Evolutionary conservation across 306 rosid species (phyloP).

Genomic region (Ormosia semicastrata): DNA sequence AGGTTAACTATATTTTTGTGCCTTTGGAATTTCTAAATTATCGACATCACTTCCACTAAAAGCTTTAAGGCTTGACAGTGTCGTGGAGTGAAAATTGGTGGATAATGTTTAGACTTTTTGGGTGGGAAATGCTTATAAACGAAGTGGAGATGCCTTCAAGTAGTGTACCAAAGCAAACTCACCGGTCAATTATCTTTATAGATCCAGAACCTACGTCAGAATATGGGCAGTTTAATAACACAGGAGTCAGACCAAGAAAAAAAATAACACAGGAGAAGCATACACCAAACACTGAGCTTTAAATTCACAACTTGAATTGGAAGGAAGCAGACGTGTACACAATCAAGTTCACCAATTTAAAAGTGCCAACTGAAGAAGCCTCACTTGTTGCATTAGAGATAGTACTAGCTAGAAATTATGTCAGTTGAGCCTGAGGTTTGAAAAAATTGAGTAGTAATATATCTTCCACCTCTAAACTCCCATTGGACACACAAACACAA

Average conservation of each 20-base stretch:
- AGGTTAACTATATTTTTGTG: not conserved
- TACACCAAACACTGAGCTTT: not conserved
- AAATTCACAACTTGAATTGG: not conserved
- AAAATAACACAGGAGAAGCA: too few relatives aligned
- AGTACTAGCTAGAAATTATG: not conserved
- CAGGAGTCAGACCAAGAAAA: too few relatives aligned
- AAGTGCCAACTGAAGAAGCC: not conserved
- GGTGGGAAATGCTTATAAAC: not conserved
- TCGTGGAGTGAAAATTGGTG: not conserved
- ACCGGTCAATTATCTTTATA: not conserved
- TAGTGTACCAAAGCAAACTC: not conserved
- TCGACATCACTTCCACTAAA: not conserved
- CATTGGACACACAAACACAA: not conserved
- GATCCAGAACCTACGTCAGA: not conserved
- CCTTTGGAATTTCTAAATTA: not conserved
- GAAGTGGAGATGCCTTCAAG: not conserved
- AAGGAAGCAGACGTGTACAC: not conserved
- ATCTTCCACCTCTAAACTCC: not conserved
- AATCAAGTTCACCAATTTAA: not conserved
- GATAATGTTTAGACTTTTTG: not conserved
- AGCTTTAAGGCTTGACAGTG: not conserved
- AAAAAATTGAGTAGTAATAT: not conserved
- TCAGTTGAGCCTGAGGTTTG: not conserved
- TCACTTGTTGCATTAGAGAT: not conserved
- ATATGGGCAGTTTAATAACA: not conserved